phyloP scores from a whole-genome alignment of 164 flowering plant species.

The Tetracentron sinense region DNA sequence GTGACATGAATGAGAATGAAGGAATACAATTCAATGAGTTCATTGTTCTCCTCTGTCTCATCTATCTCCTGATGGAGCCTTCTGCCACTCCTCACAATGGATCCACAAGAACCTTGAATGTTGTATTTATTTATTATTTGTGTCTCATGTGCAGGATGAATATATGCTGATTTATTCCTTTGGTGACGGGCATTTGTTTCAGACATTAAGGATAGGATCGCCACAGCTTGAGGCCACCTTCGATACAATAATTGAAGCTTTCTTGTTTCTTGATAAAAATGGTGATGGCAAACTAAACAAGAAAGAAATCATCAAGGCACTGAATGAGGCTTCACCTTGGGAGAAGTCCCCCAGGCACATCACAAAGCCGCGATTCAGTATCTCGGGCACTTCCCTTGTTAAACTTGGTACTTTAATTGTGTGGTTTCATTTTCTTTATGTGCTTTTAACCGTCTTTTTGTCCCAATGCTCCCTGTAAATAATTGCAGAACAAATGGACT shows the following conservation, averaged over 20 bases:
- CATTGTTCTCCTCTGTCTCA: conserved; percentile 66
- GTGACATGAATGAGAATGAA: conserved; percentile 52
- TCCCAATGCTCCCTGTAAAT: conserved; percentile 1
- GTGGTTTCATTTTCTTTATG: neutral
- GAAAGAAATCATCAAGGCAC: conserved; percentile 57
- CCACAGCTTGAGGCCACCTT: conserved; percentile 56
- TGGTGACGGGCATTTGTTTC: conserved; percentile 17
- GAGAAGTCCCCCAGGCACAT: conserved; percentile 64
- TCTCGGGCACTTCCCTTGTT: conserved; percentile 11
- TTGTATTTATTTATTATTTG: neutral
- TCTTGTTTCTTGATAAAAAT: conserved; percentile 69
- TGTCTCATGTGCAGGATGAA: neutral
- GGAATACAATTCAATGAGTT: conserved; percentile 72
- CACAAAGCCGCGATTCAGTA: conserved; percentile 55
- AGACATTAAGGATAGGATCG: conserved; percentile 41
- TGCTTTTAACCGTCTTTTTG: neutral
- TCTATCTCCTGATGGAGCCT: conserved; percentile 52
- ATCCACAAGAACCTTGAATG: conserved; percentile 5
- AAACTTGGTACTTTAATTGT: neutral
- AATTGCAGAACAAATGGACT: conserved; percentile 77
- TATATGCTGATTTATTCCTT: conserved; percentile 3
- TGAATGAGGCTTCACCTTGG: conserved; percentile 48
- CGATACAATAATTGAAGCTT: conserved; percentile 59
- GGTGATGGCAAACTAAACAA: conserved; percentile 70
- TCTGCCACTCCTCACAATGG: conserved; percentile 28